Percentiles rank a stretch among this genome's conserved stretches.
These are phyloP conservation scores for Circinella umbellata DNA, from an alignment of 371 early-diverging fungal genomes.

Conservation along the genomic window DNA sequence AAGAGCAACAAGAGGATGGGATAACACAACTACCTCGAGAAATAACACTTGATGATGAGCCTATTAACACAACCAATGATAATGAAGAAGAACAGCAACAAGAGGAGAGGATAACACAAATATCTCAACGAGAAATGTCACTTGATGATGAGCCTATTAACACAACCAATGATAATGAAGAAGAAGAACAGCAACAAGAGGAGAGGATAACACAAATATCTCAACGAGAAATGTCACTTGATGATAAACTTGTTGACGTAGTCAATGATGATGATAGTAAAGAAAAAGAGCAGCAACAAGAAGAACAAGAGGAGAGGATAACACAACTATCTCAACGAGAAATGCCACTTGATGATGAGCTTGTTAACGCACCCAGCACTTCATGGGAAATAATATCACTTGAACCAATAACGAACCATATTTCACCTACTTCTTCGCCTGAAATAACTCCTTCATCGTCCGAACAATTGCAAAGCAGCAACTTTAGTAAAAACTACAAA, in stretches of 20 bases:
- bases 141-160: too few species aligned
- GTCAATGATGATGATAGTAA: too few species aligned
- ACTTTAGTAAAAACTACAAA: too few species aligned
- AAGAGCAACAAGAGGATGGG: neutral
- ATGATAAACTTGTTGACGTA: neutral
- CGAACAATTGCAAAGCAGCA: neutral
- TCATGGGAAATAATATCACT: neutral
- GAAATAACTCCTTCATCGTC: neutral
- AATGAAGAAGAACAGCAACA: neutral
- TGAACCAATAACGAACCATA: neutral
- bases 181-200: neutral
- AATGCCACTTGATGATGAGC: neutral
- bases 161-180: too few species aligned
- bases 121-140: too few species aligned
- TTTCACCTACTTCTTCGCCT: neutral
- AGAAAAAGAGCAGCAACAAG: neutral
- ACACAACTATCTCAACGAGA: too few species aligned
- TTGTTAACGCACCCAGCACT: slow-evolving; percentile 2
- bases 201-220: neutral
- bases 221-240: slow-evolving; percentile 10
- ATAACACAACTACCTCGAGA: too few species aligned
- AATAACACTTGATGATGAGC: too few species aligned
- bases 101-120: neutral
- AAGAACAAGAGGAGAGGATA: neutral
- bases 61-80: too few species aligned